A percentile compares a stretch with the other conserved stretches of the same genome.
Evolutionary conservation across 176 grass and related monocot species (phyloP).

Genomic region (Chloris gayana): DNA sequence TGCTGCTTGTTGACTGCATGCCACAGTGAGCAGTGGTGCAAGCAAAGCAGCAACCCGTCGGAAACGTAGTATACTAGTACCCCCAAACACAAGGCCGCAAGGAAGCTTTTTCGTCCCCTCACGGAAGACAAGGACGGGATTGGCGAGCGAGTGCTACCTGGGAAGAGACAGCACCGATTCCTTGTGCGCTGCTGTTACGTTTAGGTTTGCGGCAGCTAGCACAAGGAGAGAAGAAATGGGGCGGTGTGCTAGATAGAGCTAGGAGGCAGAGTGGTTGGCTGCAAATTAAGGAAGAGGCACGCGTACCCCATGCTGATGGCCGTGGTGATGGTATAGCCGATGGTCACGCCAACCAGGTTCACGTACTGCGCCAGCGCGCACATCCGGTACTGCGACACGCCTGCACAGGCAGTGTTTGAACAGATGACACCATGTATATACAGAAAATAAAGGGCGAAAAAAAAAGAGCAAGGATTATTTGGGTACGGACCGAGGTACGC

Average conservation of each 20-base stretch:
- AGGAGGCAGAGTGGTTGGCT: too few relatives aligned
- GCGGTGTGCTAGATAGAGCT: too few relatives aligned
- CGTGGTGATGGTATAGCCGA: slow-evolving; percentile 96
- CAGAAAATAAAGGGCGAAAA: too few relatives aligned
- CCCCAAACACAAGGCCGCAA: background rate
- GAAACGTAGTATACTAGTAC: background rate
- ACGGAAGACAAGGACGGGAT: too few relatives aligned
- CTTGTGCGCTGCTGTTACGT: background rate
- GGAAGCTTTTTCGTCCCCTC: background rate
- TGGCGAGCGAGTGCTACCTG: background rate
- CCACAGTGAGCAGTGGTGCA: background rate
- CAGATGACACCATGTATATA: too few relatives aligned
- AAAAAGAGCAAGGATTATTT: too few relatives aligned
- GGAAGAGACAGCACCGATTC: background rate
- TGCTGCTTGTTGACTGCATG: background rate
- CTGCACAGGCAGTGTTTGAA: too few relatives aligned
- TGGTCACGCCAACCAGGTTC: slow-evolving; percentile 80
- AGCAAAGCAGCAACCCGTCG: too few relatives aligned
- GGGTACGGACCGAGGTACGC: slow-evolving; percentile 75
- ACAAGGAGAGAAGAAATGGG: too few relatives aligned
- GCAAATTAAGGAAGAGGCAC: background rate
- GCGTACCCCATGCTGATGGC: slow-evolving; percentile 80
- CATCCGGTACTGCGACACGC: slow-evolving; percentile 56
- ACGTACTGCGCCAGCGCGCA: slow-evolving; percentile 84
- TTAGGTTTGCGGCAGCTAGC: too few relatives aligned